phyloP scores from a whole-genome alignment of 176 grass and related monocot species.

The Pontederia paniculata region DNA sequence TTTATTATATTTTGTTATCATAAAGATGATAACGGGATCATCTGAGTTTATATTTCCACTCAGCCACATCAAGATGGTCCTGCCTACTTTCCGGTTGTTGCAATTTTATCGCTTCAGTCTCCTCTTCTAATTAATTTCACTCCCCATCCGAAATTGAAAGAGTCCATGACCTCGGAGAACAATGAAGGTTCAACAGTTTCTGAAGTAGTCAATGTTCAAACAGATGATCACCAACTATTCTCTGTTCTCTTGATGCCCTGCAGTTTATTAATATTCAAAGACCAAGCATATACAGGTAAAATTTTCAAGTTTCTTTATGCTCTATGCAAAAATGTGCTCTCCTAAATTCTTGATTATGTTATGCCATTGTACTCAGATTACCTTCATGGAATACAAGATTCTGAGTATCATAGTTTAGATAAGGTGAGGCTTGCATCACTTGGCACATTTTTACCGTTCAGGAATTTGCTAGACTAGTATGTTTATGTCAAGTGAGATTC shows the following conservation, averaged over 20 bases:
- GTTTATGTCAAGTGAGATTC: too few species aligned
- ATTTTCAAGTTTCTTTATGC: neutral
- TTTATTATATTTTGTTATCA: neutral
- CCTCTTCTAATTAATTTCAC: constrained; percentile 70
- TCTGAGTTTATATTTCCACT: neutral
- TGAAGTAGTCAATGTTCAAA: neutral
- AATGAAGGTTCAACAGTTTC: constrained; percentile 6
- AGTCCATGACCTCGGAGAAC: neutral
- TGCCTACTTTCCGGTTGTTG: constrained; percentile 59
- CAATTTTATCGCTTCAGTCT: constrained; percentile 81
- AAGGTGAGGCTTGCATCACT: constrained; percentile 37
- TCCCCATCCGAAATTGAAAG: constrained; percentile 47
- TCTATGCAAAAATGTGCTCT: neutral
- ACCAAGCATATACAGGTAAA: constrained; percentile 72
- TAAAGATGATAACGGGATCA: neutral
- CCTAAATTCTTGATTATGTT: constrained; percentile 3
- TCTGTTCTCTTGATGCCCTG: constrained; percentile 56
- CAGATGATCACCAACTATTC: constrained; percentile 15
- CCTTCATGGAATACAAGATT: constrained; percentile 83
- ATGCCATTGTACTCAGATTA: constrained; percentile 40
- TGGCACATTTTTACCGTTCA: neutral
- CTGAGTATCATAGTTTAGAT: constrained; percentile 43
- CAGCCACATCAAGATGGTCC: constrained; percentile 74
- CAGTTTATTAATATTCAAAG: constrained; percentile 74
- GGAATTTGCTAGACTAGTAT: too few species aligned